Percentiles rank a stretch among this genome's conserved stretches.
Evolutionary conservation across 345 rosid genomes (phyloP).

Genomic region (Eutrema japonicum): DNA sequence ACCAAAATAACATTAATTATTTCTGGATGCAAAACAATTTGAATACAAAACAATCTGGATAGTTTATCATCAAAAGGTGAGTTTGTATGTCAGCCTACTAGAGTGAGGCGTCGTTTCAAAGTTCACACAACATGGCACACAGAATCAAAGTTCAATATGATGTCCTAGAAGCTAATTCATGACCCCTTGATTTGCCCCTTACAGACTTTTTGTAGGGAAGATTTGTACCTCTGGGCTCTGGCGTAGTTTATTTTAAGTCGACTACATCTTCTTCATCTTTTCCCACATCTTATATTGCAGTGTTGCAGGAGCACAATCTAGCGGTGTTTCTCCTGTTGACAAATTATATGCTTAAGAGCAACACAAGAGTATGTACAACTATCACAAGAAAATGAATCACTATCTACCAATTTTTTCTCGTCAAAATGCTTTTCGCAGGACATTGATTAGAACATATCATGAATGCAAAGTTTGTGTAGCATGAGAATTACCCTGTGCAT

Average conservation of each 20-base stretch:
- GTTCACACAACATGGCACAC: slow-evolving; percentile 1
- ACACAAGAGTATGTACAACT: background rate
- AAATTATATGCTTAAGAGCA: background rate
- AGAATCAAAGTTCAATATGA: background rate
- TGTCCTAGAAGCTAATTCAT: slow-evolving; percentile 7
- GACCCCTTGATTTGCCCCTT: background rate
- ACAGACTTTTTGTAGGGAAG: background rate
- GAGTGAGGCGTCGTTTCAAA: background rate
- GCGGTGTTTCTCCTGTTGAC: slow-evolving; percentile 74
- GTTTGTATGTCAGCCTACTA: background rate
- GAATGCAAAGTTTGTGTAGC: slow-evolving; percentile 2
- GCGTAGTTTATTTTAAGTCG: background rate
- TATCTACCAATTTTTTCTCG: background rate
- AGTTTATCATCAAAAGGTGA: background rate
- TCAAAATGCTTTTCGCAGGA: background rate
- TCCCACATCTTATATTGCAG: slow-evolving; percentile 80
- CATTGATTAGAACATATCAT: background rate
- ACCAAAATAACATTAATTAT: too few relatives aligned
- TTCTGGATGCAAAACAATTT: too few relatives aligned
- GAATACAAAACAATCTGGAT: too few relatives aligned
- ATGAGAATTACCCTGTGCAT: slow-evolving; percentile 77
- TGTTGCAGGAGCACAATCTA: slow-evolving; percentile 90
- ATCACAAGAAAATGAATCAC: background rate
- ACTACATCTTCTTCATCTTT: slow-evolving; percentile 57
- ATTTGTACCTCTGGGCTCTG: slow-evolving; percentile 12